Base-by-base conservation (phyloP, 176 grass and related monocot species). In the Typha latifolia region DNA sequence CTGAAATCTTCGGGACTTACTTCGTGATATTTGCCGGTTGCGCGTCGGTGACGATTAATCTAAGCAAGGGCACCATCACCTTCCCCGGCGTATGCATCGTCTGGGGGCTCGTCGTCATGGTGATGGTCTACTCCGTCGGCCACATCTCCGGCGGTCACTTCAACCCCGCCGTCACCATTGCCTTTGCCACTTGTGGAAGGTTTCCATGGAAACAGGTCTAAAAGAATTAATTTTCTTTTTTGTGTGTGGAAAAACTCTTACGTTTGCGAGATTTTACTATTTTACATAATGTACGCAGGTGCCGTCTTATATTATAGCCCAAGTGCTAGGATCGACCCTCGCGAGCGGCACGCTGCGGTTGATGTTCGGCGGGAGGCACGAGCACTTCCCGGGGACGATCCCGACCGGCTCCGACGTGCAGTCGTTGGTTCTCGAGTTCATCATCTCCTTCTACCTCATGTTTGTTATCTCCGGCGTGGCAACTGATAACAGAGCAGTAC, bases 61-160 rank as follows among this genome's bases (percentile, higher is more conserved):
- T 75, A 29, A 83, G 67, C 37, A 88, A 85, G 74, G 59, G 74
- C 73, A 76, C 68, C 43, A 57, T 99, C 52, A 92, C 95, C 13
- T 88, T 92, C 82, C 89, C 90, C 19, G 95, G 84, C 49, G 82
- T 86, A 67, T 87, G 83, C 3, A 37, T 99, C 12, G 89, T 27
- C 1, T 89, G 95, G 0, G 95, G 95, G 0, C 84, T 99, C 64
- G 85, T 82, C 69, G 86, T 99, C 70, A 94, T 82, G 64, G 95
- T 81, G 67, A 85, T 99, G 84, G 88, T 99, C 67, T 99, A 99
- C 78, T 78, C 95, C 18, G 80, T 91, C 14, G 89, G 95, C 1
- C 95, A 99, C 81, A 84, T 99, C 70, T 99, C 95, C 61, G 95
- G 89, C 53, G 95, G 89, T 0, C 95, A 99, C 73, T 86, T 99